phyloP scores from a whole-genome alignment of 2,329 filamentous ascomycete species.

The Rhynchosporium secalis region DNA sequence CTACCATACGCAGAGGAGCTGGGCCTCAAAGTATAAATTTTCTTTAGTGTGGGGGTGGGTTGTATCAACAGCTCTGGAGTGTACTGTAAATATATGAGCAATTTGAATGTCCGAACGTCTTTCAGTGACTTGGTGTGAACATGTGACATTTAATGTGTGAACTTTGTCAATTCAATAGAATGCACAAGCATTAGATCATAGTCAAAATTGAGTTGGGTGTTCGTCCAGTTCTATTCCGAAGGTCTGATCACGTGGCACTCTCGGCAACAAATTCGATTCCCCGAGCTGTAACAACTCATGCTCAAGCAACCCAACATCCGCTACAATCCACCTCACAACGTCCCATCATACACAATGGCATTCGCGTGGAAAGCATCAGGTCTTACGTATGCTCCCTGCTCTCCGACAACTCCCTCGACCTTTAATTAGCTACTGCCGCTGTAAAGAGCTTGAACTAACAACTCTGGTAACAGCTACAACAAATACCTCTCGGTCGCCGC shows the following conservation, averaged over 20 bases:
- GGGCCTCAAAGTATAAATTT: constrained; percentile 85
- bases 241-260: constrained; percentile 16
- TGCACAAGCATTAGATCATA: not conserved
- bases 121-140: not conserved
- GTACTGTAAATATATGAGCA: constrained; percentile 41
- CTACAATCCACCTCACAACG: constrained; percentile 28
- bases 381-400: constrained; percentile 55
- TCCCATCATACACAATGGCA: constrained; percentile 61
- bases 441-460: constrained; percentile 32
- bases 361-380: constrained; percentile 98
- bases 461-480: constrained; percentile 80
- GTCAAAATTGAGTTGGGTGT: too few species aligned
- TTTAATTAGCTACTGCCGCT: not conserved
- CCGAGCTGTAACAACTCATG: constrained; percentile 26
- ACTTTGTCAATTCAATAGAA: not conserved
- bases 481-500: constrained; percentile 96
- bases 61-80: constrained; percentile 43
- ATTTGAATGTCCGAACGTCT: constrained; percentile 26
- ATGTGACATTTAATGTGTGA: not conserved
- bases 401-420: not conserved
- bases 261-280: constrained; percentile 15
- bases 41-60: constrained; percentile 31
- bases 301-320: constrained; percentile 16
- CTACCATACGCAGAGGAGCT: constrained; percentile 94
- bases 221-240: not conserved